Base-by-base conservation (phyloP, 2,329 filamentous ascomycete genomes). In the Fusarium anguioides region DNA sequence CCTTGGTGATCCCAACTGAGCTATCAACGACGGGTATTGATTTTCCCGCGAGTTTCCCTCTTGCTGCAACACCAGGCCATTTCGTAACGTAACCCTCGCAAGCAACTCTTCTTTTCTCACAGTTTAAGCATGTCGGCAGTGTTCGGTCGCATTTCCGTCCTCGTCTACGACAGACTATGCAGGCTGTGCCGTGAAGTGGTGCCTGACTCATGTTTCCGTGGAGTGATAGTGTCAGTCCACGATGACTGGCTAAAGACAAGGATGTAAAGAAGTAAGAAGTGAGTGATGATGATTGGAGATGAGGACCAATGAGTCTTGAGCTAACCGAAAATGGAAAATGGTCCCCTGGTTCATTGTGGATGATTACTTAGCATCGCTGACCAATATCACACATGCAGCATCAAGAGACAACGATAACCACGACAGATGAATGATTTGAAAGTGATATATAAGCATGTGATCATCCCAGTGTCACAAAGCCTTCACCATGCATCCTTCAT, bases 81-180 rank as follows among this genome's bases (percentile, higher is more conserved):
- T 40, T 57, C 3, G 56, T 63, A 11, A 63, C 20, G 8, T 63
- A 64, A 7, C 57, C 60, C 20, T 64, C 58, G 18, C 60, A 64
- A 6, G 20, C 3, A 1, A 35, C 15, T 6, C 40, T 40, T 37
- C 60, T n/a, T 15, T 40, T 54, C 44, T 48, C 33, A 26, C 50
- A 63, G 18, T 36, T 50, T 9, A 63, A 23, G 14, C 60, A 64
- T 0, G 29, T 12, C 0, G 59, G 51, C 9, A 58, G 8, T 1
- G 51, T 52, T 9, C 51, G 53, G 20, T 46, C 47, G 9, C 60
- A 53, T 45, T 29, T 64, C 1, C 21, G 21, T 4, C 29, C 47
- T 1, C 24, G 39, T 5, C 53, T 60, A 6, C 39, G n/a, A 15
- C 46, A 42, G 8, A 15, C 26, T 4, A 39, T 39, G 6, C 60